Base-by-base conservation (phyloP, 352 stramenopile genomes). In the Globisporangium nagaii region DNA sequence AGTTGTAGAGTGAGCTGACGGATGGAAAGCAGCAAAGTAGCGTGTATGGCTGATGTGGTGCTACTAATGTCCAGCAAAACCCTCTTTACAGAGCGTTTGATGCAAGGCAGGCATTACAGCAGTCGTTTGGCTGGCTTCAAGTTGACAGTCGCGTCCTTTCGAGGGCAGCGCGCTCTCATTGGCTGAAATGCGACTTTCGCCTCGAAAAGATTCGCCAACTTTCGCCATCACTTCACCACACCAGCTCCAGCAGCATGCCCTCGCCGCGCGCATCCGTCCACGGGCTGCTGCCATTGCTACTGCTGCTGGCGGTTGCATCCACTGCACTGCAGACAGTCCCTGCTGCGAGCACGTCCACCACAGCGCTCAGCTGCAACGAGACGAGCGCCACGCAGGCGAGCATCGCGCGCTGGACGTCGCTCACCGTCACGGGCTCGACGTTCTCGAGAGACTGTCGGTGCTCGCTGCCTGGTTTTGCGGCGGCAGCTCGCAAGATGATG, bases 371-470 rank as follows among this genome's bases (percentile, higher is more conserved):
- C 50, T 89, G 75, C 60, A 86, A 85, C 50, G 61, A 69, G 17
- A 86, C 69, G n/a, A 66, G 53, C 36, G 43, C 46, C 28, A 65
- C 61, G 22, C 79, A 88, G 52, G 68, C 66, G 17, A 62, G 40
- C 11, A 68, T 84, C 48, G 50, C 22, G 32, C 73, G 79, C 22
- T 90, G 79, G 79, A 75, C 65, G n/a, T 43, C 66, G n/a, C 24
- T 73, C 11, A 63, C 66, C 0, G 65, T 76, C 19, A 68, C 44
- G 2, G 46, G 45, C 22, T 62, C 86, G 42, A 80, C 73, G 0
- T 86, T 87, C 69, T 84, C 79, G 0, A 62, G 79, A n/a, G 76
- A 89, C 46, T 90, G 79, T 88, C 22, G 6, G 43, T 49, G n/a
- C 15, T 2, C 17, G 2, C n/a, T 11, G 60, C 0, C 13, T 30